Evolutionary conservation across 1,284 basidiomycete species (phyloP).

Genomic region (Microbotryum lychnidis-dioicae): DNA sequence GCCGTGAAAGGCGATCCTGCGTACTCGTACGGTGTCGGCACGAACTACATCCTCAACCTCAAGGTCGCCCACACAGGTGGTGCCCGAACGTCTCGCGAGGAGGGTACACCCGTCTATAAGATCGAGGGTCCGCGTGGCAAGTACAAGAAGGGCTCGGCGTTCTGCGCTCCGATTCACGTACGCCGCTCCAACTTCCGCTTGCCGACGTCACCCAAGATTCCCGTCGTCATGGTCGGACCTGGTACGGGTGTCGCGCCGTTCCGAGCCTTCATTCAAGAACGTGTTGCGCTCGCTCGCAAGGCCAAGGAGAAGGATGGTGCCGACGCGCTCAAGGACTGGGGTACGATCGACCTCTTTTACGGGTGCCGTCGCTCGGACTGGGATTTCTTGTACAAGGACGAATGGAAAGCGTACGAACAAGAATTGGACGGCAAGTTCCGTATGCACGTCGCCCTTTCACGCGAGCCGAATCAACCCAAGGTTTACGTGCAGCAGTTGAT

Average conservation of each 20-base stretch:
- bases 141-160: slow-evolving; percentile 55
- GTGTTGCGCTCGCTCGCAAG: slow-evolving; percentile 85
- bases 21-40: slow-evolving; percentile 74
- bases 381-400: slow-evolving; percentile 89
- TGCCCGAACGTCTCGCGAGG: slow-evolving; percentile 39
- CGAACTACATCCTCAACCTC: slow-evolving; percentile 86
- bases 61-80: slow-evolving; percentile 60
- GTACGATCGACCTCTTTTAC: slow-evolving; percentile 78
- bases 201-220: slow-evolving; percentile 94
- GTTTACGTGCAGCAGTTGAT: slow-evolving; percentile 95
- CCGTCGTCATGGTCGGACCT: slow-evolving; percentile 97
- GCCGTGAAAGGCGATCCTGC: slow-evolving; percentile 43
- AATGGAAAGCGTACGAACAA: slow-evolving; percentile 80
- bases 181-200: slow-evolving; percentile 91
- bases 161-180: slow-evolving; percentile 74
- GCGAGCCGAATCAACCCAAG: slow-evolving; percentile 64
- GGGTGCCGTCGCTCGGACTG: slow-evolving; percentile 79
- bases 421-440: slow-evolving; percentile 86
- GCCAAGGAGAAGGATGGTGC: slow-evolving; percentile 86
- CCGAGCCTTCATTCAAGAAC: slow-evolving; percentile 96
- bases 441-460: slow-evolving; percentile 80
- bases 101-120: slow-evolving; percentile 59
- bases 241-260: slow-evolving; percentile 98
- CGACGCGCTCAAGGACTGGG: slow-evolving; percentile 90
- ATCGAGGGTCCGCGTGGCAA: slow-evolving; percentile 81